These are phyloP conservation scores for Fusarium sp. DNA, from an alignment of 2,329 filamentous ascomycete species.

Conservation along the genomic window DNA sequence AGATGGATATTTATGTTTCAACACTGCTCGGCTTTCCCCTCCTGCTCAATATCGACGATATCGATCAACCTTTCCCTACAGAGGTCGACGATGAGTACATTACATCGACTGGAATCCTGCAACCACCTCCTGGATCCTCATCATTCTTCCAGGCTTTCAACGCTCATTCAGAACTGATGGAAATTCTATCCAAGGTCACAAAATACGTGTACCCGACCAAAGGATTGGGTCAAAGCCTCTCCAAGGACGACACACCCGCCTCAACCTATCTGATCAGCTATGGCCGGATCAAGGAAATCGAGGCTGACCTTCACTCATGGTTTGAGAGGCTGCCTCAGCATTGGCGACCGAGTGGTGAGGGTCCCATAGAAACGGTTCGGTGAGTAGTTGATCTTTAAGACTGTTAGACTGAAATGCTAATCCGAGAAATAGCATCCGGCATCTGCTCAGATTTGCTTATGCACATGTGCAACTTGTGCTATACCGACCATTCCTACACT, in stretches of 20 bases:
- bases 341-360: constrained; percentile 84
- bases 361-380: constrained; percentile 80
- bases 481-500: constrained; percentile 86
- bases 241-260: constrained; percentile 57
- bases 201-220: constrained; percentile 76
- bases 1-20: constrained; percentile 78
- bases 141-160: constrained; percentile 75
- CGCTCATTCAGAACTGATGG: constrained; percentile 73
- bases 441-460: constrained; percentile 82
- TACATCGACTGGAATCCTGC: constrained; percentile 67
- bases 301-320: constrained; percentile 73
- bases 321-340: constrained; percentile 76
- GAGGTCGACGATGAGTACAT: constrained; percentile 78
- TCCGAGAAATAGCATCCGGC: constrained; percentile 66
- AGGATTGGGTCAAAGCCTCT: constrained; percentile 61
- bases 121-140: constrained; percentile 66
- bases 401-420: constrained; percentile 13
- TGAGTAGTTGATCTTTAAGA: constrained; percentile 56
- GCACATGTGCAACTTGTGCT: constrained; percentile 86
- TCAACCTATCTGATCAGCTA: constrained; percentile 73
- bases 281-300: constrained; percentile 72
- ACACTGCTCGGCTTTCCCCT: constrained; percentile 75
- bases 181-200: constrained; percentile 73
- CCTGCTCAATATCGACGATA: constrained; percentile 72
- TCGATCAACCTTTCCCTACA: constrained; percentile 74